Percentiles rank a stretch among this genome's conserved stretches.
Conservation (phyloP, 768 basidiomycete species). For the Suillus subluteus region DNA sequence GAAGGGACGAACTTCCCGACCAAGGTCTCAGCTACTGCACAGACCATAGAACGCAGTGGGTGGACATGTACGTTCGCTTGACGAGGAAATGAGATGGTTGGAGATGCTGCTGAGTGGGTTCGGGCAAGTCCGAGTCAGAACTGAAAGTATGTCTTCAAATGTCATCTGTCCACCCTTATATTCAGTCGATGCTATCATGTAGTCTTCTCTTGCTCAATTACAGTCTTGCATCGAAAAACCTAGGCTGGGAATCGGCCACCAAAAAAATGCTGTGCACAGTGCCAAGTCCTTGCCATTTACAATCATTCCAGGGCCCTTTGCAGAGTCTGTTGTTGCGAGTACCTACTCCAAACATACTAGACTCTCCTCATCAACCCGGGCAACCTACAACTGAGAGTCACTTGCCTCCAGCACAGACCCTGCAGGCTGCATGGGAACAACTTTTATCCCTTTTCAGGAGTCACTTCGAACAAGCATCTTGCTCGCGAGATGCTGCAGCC, state of each 20-base stretch:
- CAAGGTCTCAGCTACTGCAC: constrained; percentile 72
- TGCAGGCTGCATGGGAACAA: constrained; percentile 72
- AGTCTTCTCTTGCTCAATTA: constrained; percentile 67
- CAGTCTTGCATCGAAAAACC: constrained; percentile 66
- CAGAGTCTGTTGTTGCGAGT: constrained; percentile 84
- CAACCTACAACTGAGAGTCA: constrained; percentile 93
- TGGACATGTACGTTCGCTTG: constrained; percentile 85
- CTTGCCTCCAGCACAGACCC: constrained; percentile 81
- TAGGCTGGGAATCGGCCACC: constrained; percentile 96
- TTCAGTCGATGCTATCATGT: constrained; percentile 33
- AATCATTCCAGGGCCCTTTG: constrained; percentile 83
- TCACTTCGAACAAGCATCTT: constrained; percentile 85
- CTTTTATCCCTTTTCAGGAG: constrained; percentile 77
- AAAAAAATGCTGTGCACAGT: constrained; percentile 86
- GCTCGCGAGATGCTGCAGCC: constrained; percentile 78
- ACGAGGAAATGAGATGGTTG: constrained; percentile 93
- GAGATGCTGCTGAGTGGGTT: constrained; percentile 93
- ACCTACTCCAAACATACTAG: neutral
- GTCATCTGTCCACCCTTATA: constrained; percentile 37
- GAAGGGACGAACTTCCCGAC: constrained; percentile 58
- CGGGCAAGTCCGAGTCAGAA: constrained; percentile 90
- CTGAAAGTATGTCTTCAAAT: constrained; percentile 67
- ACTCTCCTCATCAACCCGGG: constrained; percentile 4
- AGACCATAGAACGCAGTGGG: constrained; percentile 88
- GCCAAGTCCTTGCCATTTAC: constrained; percentile 84